Evolutionary conservation across 2,329 filamentous ascomycete species (phyloP), one percentile per base, ranked within the genome.

Genomic region (Aspergillus tanneri): DNA sequence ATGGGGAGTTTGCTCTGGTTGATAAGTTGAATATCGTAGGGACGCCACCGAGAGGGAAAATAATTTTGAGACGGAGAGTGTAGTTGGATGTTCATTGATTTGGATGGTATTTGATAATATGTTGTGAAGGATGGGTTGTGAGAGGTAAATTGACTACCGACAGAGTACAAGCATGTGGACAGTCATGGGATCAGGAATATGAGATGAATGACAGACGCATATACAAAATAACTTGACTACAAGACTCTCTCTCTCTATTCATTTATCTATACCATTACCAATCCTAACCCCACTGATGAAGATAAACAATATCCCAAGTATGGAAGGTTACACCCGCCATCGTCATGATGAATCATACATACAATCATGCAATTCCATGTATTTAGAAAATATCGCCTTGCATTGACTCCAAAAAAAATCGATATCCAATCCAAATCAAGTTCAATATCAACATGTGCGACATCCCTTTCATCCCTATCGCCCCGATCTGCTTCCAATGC

Each of bases 401-500:
- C n/a, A n/a, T n/a, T n/a, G n/a, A n/a, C n/a, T n/a, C n/a, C n/a
- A n/a, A 16, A 14, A 22, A 23, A 12, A 30, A 14, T 16, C 22
- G 12, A 23, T 12, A 22, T 25, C 11, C n/a, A 28, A 10, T n/a
- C n/a, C 12, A 25, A 27, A 22, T 10, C 24, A 22, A n/a, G n/a
- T n/a, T n/a, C n/a, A n/a, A n/a, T n/a, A n/a, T n/a, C n/a, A 50
- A 22, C 14, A 72, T 74, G 71, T 64, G 60, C 46, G 63, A 57
- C 50, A 22, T 63, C 5, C 70, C 73, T 43, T 72, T 69, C 60
- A 57, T 79, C 39, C 76, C 76, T 14, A 61, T 79, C 44, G 73
- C 77, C 30, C 70, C 78, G 9, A 62, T 79, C 56, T 80, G 77
- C 63, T 76, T 80, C 62, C 77, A 81, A 62, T 81, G 77, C 62